Conservation (phyloP, 148 eudicot species). For the Drosera capensis region DNA sequence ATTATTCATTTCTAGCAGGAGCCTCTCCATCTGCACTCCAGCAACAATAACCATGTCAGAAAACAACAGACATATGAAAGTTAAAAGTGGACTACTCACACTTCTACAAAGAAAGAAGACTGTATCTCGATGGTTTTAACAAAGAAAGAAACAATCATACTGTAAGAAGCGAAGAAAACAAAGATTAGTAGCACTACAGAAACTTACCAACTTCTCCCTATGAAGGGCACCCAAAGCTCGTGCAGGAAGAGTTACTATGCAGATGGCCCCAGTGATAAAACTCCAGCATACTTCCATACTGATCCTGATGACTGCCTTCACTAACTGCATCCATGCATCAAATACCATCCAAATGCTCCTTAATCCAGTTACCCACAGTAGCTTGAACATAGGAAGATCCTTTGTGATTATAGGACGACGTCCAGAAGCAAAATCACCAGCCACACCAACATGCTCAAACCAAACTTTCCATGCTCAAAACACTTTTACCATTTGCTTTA, state of each 20-base stretch:
- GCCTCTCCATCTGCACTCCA: constrained; percentile 52
- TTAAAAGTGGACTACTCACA: no score
- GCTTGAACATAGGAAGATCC: constrained; percentile 19
- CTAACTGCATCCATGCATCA: constrained; percentile 42
- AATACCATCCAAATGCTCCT: constrained; percentile 27
- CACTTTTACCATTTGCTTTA: no score
- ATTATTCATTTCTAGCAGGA: constrained; percentile 36
- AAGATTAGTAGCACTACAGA: neutral
- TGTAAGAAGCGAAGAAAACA: neutral
- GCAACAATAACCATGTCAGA: neutral
- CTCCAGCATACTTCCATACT: constrained; percentile 32
- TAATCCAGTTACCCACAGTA: constrained; percentile 16
- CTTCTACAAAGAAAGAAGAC: neutral
- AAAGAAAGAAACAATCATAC: neutral
- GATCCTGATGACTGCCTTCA: constrained; percentile 26
- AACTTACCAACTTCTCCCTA: constrained; percentile 49
- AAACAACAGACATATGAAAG: no score
- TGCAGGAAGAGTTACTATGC: constrained; percentile 41
- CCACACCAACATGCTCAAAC: neutral
- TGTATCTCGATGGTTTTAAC: neutral
- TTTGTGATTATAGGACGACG: constrained; percentile 3
- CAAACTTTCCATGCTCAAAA: no score
- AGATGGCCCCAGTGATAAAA: constrained; percentile 19
- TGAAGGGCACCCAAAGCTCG: constrained; percentile 45
- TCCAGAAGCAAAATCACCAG: neutral